A percentile compares a stretch with the other conserved stretches of the same genome.
These are phyloP conservation scores for Exobasidium cylindrosporum DNA, from an alignment of 1,284 basidiomycete species.

Conservation along the genomic window DNA sequence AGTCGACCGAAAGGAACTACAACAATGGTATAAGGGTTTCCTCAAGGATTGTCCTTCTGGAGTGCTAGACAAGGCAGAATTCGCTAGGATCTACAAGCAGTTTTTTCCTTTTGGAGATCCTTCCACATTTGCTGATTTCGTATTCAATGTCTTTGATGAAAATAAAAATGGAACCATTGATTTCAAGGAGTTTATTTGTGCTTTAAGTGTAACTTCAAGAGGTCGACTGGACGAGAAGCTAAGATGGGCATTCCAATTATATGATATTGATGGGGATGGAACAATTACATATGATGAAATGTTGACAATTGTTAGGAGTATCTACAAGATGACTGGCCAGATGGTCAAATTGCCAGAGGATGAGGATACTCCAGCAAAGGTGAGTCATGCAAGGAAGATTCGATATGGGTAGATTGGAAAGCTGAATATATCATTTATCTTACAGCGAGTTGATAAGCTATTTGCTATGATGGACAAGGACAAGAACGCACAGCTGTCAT, in stretches of 20 bases:
- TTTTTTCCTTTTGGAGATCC: constrained; percentile 99
- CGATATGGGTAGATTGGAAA: background rate
- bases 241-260: constrained; percentile 99
- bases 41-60: constrained; percentile 98
- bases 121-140: constrained; percentile 92
- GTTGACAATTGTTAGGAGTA: constrained; percentile 59
- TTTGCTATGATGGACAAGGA: constrained; percentile 54
- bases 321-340: constrained; percentile 65
- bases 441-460: constrained; percentile 51
- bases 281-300: constrained; percentile 75
- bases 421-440: background rate
- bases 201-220: constrained; percentile 87
- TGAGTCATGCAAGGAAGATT: constrained; percentile 55
- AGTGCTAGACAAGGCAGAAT: constrained; percentile 91
- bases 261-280: constrained; percentile 80
- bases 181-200: constrained; percentile 87
- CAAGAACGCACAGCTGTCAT: constrained; percentile 52
- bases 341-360: constrained; percentile 97
- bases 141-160: constrained; percentile 71
- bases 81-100: constrained; percentile 97
- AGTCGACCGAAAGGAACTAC: constrained; percentile 99
- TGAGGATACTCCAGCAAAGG: constrained; percentile 87
- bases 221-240: constrained; percentile 96
- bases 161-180: constrained; percentile 54
- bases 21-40: constrained; percentile 99